Conservation (phyloP, 2,329 filamentous ascomycete species). For the Elsinoe fawcettii region DNA sequence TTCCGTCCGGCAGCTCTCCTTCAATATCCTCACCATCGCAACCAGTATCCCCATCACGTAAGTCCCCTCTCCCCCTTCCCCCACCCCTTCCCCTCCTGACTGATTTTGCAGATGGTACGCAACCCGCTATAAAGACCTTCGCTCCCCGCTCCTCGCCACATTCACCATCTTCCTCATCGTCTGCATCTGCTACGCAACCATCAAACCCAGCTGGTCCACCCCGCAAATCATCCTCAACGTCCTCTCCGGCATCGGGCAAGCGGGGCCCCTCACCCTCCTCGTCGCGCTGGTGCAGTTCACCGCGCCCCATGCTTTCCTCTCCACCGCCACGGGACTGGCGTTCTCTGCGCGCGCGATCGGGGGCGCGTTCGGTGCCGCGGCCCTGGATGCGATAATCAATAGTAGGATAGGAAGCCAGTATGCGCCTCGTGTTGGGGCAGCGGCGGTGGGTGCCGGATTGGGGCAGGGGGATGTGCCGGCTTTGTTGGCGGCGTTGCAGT, state of each 20-base stretch:
- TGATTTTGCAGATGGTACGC: conserved; percentile 32
- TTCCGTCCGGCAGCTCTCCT: conserved; percentile 42
- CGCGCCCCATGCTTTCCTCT: conserved; percentile 45
- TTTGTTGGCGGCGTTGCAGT: conserved; percentile 35
- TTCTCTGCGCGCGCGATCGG: conserved; percentile 48
- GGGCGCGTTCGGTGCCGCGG: conserved; percentile 47
- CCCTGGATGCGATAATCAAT: conserved; percentile 46
- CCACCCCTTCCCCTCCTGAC: background rate
- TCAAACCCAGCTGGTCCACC: conserved; percentile 38
- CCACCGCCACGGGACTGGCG: conserved; percentile 46
- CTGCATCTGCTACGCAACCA: conserved; percentile 41
- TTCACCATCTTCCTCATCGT: conserved; percentile 43
- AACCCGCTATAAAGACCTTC: conserved; percentile 43
- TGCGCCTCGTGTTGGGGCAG: conserved; percentile 33
- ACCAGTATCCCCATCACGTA: conserved; percentile 38
- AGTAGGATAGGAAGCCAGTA: conserved; percentile 38
- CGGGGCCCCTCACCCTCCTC: conserved; percentile 44
- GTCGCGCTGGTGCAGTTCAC: conserved; percentile 47
- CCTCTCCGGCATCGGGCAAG: conserved; percentile 43
- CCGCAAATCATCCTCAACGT: conserved; percentile 44
- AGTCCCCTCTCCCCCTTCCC: conserved; percentile 12
- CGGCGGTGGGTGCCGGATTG: conserved; percentile 39
- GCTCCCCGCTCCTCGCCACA: conserved; percentile 40
- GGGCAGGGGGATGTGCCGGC: conserved; percentile 32
- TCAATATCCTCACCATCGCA: conserved; percentile 35